Evolutionary conservation across 495 filamentous ascomycete genomes (phyloP).

Genomic region (Tuber microsphaerosporum): DNA sequence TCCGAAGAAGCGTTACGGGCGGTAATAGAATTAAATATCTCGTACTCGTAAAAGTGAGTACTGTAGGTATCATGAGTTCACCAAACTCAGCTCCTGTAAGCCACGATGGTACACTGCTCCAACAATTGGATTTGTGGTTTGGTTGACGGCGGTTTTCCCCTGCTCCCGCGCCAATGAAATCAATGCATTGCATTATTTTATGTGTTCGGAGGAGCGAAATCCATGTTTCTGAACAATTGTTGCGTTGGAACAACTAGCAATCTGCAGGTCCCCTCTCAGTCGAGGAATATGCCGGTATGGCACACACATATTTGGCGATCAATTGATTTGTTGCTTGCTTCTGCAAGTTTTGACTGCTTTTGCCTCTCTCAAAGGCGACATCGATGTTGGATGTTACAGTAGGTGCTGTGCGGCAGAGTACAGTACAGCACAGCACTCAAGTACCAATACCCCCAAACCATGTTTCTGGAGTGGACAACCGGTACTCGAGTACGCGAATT

Average conservation of each 20-base stretch:
- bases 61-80: neutral
- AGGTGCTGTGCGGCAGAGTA: neutral
- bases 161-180: neutral
- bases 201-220: neutral
- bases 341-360: neutral
- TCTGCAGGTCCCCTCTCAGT: neutral
- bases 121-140: neutral
- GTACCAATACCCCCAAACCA: neutral
- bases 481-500: no score
- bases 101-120: neutral
- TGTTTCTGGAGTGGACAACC: neutral
- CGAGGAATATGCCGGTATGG: neutral
- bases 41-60: neutral
- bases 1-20: neutral
- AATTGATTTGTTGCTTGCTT: neutral
- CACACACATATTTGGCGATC: neutral
- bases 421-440: no score
- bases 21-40: neutral
- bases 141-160: neutral
- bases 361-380: neutral
- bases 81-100: neutral
- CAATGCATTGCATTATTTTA: neutral
- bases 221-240: neutral
- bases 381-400: neutral
- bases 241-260: neutral